Base-by-base conservation (phyloP, 192 early-diverging fungal genomes). In the Coemansia sp. region DNA sequence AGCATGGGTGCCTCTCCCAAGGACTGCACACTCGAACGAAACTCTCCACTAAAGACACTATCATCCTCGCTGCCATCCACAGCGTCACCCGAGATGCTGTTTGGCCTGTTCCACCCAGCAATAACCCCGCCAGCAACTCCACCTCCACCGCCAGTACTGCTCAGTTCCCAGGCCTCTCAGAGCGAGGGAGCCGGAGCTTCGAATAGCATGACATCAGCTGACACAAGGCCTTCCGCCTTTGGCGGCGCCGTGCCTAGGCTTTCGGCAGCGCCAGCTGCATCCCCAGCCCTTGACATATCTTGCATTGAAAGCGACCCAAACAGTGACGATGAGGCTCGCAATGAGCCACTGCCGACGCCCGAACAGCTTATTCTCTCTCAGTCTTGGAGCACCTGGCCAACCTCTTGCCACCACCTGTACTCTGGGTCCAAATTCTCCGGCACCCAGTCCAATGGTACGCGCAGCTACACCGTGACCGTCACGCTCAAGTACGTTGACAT, bases 401-500 rank as follows among this genome's bases (percentile, higher is more conserved):
- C 78, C 34, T 53, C 72, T 5, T 81, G 68, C 65, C 78, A 76
- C 42, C 66, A 82, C 65, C 62, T 82, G 54, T 78, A 76, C 64
- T 71, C 80, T 21, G 80, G 80, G 24, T 78, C 70, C 24, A 53
- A 59, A 53, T 82, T 82, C 32, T 61, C 65, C 0, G 80, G 80
- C 22, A 52, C 60, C 19, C 80, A 82, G 64, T 77, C 80, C 5
- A 78, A 74, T 48, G 75, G 75, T 19, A 60, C 50, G 19, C 75
- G 75, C 54, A 73, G 65, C 55, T 82, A 78, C 38, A 58, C 52
- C 10, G 74, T 82, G 11, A 65, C 62, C 0, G 69, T 82, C 40
- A 40, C 59, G 19, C 55, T 80, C 3, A 65, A 80, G 65, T 70
- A 81, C 61, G 87, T 92, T 4, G 87, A 92, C 62, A 79, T 90